Conservation (phyloP, 768 basidiomycete genomes). For the Coprinellus aureogranulatus region DNA sequence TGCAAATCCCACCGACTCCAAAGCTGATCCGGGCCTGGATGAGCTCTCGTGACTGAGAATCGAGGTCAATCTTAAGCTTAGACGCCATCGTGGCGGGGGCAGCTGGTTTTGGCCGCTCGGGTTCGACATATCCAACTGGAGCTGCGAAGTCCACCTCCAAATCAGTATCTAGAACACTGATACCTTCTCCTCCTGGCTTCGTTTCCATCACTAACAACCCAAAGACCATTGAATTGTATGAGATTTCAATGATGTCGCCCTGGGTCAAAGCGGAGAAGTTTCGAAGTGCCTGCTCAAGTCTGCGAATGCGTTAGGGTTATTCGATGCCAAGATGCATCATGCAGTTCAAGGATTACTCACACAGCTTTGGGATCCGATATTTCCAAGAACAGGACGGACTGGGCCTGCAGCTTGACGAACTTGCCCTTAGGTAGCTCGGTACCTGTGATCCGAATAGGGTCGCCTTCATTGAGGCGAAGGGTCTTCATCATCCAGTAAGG, state of each 20-base stretch:
- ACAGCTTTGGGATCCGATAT: slow-evolving; percentile 97
- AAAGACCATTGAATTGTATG: slow-evolving; percentile 94
- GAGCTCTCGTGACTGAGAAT: slow-evolving; percentile 84
- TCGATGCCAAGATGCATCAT: not conserved
- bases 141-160: slow-evolving; percentile 97
- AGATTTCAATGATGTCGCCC: slow-evolving; percentile 97
- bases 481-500: slow-evolving; percentile 99
- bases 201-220: slow-evolving; percentile 96
- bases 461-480: slow-evolving; percentile 87
- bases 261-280: slow-evolving; percentile 91
- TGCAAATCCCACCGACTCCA: slow-evolving; percentile 68
- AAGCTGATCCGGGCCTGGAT: slow-evolving; percentile 73
- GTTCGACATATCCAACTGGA: slow-evolving; percentile 92
- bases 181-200: slow-evolving; percentile 81
- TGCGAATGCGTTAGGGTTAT: slow-evolving; percentile 26
- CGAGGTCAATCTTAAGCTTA: slow-evolving; percentile 92
- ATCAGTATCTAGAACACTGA: slow-evolving; percentile 91
- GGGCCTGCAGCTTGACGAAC: slow-evolving; percentile 95
- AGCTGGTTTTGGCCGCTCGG: slow-evolving; percentile 78
- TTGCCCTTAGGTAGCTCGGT: slow-evolving; percentile 88
- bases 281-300: slow-evolving; percentile 90
- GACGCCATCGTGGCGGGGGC: slow-evolving; percentile 91
- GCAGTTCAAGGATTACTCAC: slow-evolving; percentile 47
- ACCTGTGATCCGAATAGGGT: slow-evolving; percentile 90
- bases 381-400: slow-evolving; percentile 91